phyloP scores from a whole-genome alignment of 1,139 yeast species.

The Pichia sp. region DNA sequence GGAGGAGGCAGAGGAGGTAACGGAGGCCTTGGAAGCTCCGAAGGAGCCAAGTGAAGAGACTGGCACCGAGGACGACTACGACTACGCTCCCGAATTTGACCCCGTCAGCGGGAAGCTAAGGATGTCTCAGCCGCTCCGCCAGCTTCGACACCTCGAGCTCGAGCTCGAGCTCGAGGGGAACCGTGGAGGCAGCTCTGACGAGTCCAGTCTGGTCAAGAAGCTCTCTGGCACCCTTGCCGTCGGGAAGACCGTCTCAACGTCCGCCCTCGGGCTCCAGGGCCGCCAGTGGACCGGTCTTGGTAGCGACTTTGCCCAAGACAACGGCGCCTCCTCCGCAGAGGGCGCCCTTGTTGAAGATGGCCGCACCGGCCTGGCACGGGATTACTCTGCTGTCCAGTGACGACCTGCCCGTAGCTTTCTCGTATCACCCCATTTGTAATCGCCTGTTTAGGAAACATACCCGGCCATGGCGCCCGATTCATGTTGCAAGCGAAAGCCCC shows the following conservation, averaged over 20 bases:
- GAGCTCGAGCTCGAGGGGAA: slow-evolving; percentile 22
- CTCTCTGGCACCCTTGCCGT: slow-evolving; percentile 61
- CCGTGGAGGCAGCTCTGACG: slow-evolving; percentile 21
- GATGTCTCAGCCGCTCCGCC: slow-evolving; percentile 72
- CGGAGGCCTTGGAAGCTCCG: slow-evolving; percentile 20
- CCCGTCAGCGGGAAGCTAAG: slow-evolving; percentile 78
- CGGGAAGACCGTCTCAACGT: slow-evolving; percentile 80
- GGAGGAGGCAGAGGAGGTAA: slow-evolving; percentile 25
- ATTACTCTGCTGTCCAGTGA: slow-evolving; percentile 39
- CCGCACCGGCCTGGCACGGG: slow-evolving; percentile 82
- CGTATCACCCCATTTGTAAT: no score
- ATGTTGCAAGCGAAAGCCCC: neutral
- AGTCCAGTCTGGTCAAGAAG: slow-evolving; percentile 45
- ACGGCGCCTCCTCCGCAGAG: slow-evolving; percentile 34
- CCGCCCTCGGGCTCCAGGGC: slow-evolving; percentile 70
- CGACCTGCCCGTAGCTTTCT: no score
- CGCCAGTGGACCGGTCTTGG: slow-evolving; percentile 91
- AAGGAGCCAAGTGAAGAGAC: slow-evolving; percentile 29
- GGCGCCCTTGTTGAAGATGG: slow-evolving; percentile 84
- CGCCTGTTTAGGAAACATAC: slow-evolving; percentile 1
- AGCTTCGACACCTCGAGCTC: slow-evolving; percentile 61
- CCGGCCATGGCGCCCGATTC: neutral
- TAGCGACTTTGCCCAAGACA: slow-evolving; percentile 51
- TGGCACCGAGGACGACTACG: slow-evolving; percentile 44
- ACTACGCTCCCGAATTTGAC: slow-evolving; percentile 78